These are phyloP conservation scores for Cryptomeria japonica DNA, from an alignment of 75 land plant species.

Conservation along the genomic window DNA sequence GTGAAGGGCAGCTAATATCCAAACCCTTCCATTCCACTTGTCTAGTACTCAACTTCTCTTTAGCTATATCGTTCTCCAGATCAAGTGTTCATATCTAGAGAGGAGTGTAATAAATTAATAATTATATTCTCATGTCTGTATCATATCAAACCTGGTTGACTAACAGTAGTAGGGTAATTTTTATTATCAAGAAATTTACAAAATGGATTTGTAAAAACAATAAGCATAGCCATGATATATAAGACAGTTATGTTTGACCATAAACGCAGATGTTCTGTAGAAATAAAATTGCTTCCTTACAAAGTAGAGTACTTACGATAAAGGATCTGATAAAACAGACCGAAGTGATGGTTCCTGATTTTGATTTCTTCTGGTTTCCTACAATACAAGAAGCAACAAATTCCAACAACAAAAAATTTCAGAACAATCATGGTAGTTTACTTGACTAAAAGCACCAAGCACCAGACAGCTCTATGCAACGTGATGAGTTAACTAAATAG, in stretches of 20 bases:
- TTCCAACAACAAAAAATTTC: conserved; percentile 6
- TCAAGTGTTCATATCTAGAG: background rate
- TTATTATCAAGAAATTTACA: background rate
- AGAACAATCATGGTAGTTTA: conserved; percentile 2
- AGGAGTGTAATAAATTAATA: background rate
- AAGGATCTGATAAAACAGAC: conserved; percentile 74
- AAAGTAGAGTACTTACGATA: conserved; percentile 63
- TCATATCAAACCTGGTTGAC: background rate
- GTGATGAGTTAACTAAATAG: background rate
- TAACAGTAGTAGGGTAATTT: background rate
- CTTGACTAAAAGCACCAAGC: background rate
- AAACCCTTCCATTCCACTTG: background rate
- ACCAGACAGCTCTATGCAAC: background rate
- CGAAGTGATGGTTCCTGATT: conserved; percentile 68
- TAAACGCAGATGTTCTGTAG: background rate
- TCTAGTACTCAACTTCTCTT: background rate
- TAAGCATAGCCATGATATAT: background rate
- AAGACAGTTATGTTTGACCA: background rate
- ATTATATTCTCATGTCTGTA: background rate
- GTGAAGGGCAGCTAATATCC: too few relatives aligned
- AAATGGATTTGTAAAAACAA: background rate
- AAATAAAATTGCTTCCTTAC: background rate
- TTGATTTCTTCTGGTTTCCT: conserved; percentile 41
- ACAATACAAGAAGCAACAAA: conserved; percentile 16
- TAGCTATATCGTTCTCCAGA: background rate